Evolutionary conservation across 805 yeast species (phyloP), one percentile per base, ranked within the genome.

Genomic region (Schwanniomyces vanrijiae): DNA sequence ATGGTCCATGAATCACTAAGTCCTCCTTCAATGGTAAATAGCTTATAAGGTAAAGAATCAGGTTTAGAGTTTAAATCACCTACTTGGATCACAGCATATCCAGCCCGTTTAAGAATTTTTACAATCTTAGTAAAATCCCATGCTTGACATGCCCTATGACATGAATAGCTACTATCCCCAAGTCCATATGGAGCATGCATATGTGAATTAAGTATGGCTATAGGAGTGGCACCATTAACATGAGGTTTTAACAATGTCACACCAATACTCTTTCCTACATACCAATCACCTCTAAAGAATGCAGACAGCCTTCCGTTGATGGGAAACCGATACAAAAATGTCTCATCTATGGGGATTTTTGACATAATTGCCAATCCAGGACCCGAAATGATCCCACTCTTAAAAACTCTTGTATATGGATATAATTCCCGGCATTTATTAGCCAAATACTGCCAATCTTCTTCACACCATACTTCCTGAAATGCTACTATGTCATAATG

Each of bases 251-350:
- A 69, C 13, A 67, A 48, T 0, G 96, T 86, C 3, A 90, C 82
- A 0, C 96, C 86, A 16, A 90, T 80, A 7, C 92, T 79, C 62
- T 94, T 94, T 7, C 99, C 99, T 19, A 94, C 99, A 55, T 81
- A 89, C 96, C 97, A 94, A 64, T 94, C 99, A 31, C 99, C 99
- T 48, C 98, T 73, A 71, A 81, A 86, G 53, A 94, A 85, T 0
- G 99, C 99, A 37, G 90, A 82, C 1, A 98, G 96, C 43, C 97
- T 74, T 1, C 99, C 99, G 64, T 92, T 94, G 51, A 94, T 80
- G 0, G 97, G 96, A 60, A 89, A 94, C 18, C 96, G 71, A 60
- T 88, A 86, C 40, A 94, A 65, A 60, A 86, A 88, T 0, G 96
- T 82, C 13, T 83, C 80, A 42, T 77, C 84, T 31, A 94, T 90